Base-by-base conservation (phyloP, 2,329 filamentous ascomycete species). In the Trichoderma asperellum region DNA sequence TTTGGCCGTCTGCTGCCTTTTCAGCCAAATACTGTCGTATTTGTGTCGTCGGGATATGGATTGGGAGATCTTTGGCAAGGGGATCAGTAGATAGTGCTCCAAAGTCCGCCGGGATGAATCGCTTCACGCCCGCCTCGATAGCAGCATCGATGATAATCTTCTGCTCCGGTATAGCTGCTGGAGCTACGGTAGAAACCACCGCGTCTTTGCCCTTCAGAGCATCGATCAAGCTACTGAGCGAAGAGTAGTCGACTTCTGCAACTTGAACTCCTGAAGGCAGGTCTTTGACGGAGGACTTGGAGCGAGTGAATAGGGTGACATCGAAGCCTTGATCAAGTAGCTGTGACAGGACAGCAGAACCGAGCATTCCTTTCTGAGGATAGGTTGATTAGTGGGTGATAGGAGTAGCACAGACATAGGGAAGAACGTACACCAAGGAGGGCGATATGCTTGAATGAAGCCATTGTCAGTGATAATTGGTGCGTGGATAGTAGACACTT, bases 111-210 rank as follows among this genome's bases (percentile, higher is more conserved):
- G 57, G 57, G 16, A 60, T 60, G 16, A 60, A 60, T 60, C 57
- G 57, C 21, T 8, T 60, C 21, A 32, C 57, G n/a, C 57, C 57
- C 8, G 57, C 57, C 16, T 60, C 35, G 35, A 60, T 32, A 29
- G 57, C 57, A 24, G 57, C 57, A 24, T 60, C 57, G 37, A 60
- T 40, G 14, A 60, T 60, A 16, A 43, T 24, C 18, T 60, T 60
- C 8, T 60, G 57, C 24, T 37, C 57, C 32, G 57, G 35, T 8
- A 60, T 60, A 14, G 43, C 43, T 49, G 43, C 4, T 49, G 43
- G 6, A 3, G 43, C 21, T 3, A 49, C 21, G 18, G 43, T 49
- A 49, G n/a, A 21, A 21, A 49, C 16, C 2, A 49, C 43, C 11
- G 16, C 43, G 5, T 49, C 43, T 24, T 49, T 49, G 43, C 43